Percentiles rank a stretch among this genome's conserved stretches.
phyloP scores from a whole-genome alignment of 2,329 filamentous ascomycete genomes.

The Microcyclospora tardicrescens region DNA sequence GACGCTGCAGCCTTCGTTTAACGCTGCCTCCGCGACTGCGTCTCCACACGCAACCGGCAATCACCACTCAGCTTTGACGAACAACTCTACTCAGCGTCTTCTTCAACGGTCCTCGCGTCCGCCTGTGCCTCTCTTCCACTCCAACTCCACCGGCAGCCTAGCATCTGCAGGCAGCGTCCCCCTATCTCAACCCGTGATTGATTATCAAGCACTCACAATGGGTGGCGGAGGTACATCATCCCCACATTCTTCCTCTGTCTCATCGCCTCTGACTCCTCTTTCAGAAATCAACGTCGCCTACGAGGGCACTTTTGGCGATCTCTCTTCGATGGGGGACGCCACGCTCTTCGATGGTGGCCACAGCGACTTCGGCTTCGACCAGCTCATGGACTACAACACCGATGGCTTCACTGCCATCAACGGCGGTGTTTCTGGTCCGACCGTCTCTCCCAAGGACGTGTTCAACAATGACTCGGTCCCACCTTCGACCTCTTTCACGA shows the following conservation, averaged over 20 bases:
- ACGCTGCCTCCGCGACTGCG: constrained; percentile 35
- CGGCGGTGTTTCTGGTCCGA: constrained; percentile 33
- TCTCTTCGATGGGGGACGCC: constrained; percentile 21
- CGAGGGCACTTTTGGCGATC: constrained; percentile 34
- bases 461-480: constrained; percentile 64
- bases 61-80: constrained; percentile 13
- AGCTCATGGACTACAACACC: constrained; percentile 18
- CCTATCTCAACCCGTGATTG: constrained; percentile 33
- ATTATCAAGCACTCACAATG: constrained; percentile 34
- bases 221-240: constrained; percentile 40
- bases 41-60: constrained; percentile 42
- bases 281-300: constrained; percentile 35
- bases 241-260: constrained; percentile 2
- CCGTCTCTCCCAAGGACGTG: constrained; percentile 75
- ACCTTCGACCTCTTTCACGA: constrained; percentile 68
- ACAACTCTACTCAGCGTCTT: constrained; percentile 12
- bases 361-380: constrained; percentile 14
- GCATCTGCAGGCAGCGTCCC: constrained; percentile 18
- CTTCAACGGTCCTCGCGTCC: constrained; percentile 33
- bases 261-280: constrained; percentile 16
- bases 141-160: constrained; percentile 25
- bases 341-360: constrained; percentile 16
- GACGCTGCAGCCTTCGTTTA: constrained; percentile 46
- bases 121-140: constrained; percentile 58
- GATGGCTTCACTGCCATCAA: constrained; percentile 34